Percentiles rank a stretch among this genome's conserved stretches.
phyloP scores from a whole-genome alignment of 768 basidiomycete genomes.

The Kwoniella sp. region DNA sequence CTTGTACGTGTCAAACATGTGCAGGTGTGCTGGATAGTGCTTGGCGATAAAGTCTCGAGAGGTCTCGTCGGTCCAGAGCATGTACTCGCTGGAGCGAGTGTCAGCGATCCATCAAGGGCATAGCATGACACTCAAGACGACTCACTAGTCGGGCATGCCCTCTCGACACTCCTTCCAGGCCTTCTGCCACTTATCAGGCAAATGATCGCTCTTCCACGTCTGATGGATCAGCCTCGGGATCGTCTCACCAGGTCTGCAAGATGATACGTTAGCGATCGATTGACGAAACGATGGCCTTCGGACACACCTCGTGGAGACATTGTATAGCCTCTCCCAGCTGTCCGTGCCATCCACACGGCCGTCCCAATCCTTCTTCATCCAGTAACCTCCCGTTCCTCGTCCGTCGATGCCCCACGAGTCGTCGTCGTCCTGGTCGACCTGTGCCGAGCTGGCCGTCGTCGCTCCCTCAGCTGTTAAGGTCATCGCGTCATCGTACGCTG shows the following conservation, averaged over 20 bases:
- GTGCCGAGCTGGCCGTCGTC: background rate
- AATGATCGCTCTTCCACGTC: constrained; percentile 90
- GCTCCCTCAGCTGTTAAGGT: background rate
- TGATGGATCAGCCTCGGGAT: constrained; percentile 94
- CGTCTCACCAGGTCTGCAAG: constrained; percentile 62
- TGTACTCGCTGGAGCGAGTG: constrained; percentile 74
- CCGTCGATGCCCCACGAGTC: constrained; percentile 38
- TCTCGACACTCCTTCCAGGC: constrained; percentile 79
- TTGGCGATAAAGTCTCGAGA: constrained; percentile 85
- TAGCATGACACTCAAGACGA: too few species aligned
- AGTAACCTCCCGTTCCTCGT: constrained; percentile 41
- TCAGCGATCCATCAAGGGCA: too few species aligned
- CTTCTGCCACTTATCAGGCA: constrained; percentile 74
- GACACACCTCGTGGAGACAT: constrained; percentile 44
- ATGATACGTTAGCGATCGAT: background rate
- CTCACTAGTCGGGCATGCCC: constrained; percentile 95
- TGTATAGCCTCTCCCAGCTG: constrained; percentile 41
- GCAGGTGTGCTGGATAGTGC: constrained; percentile 86
- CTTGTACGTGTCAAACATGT: constrained; percentile 85
- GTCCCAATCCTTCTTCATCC: constrained; percentile 46
- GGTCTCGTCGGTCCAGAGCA: constrained; percentile 90
- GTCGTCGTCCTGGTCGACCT: background rate
- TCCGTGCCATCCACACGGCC: constrained; percentile 38
- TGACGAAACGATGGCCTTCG: background rate
- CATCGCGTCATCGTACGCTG: constrained; percentile 8